phyloP scores from a whole-genome alignment of 768 basidiomycete genomes.

The Collybia mongolica region DNA sequence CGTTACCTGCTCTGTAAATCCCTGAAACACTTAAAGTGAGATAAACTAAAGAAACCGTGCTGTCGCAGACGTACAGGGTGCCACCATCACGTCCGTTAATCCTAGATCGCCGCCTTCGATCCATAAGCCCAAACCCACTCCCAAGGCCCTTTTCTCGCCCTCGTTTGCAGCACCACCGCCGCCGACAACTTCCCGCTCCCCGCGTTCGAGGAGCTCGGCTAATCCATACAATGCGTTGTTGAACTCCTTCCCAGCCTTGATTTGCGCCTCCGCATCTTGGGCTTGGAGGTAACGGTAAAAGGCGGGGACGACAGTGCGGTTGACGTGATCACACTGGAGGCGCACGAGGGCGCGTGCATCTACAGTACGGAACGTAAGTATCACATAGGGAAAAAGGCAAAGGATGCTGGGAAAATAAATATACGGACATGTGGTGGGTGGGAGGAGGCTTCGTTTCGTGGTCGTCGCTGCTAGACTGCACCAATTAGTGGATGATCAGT shows the following conservation, averaged over 20 bases:
- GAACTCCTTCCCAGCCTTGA: slow-evolving; percentile 52
- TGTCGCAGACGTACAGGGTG: slow-evolving; percentile 52
- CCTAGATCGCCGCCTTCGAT: slow-evolving; percentile 54
- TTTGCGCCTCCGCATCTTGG: slow-evolving; percentile 54
- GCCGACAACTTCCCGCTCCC: slow-evolving; percentile 42
- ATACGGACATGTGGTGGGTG: slow-evolving; percentile 61
- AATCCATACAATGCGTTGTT: slow-evolving; percentile 48
- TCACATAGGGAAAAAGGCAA: not conserved
- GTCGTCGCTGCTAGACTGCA: slow-evolving; percentile 48
- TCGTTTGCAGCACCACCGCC: slow-evolving; percentile 37
- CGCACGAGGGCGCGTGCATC: slow-evolving; percentile 68
- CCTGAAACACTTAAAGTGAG: slow-evolving; percentile 35
- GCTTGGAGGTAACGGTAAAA: slow-evolving; percentile 79
- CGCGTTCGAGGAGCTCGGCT: slow-evolving; percentile 53
- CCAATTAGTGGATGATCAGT: not conserved
- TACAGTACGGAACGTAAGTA: slow-evolving; percentile 18
- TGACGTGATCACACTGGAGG: slow-evolving; percentile 68
- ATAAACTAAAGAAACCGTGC: not conserved
- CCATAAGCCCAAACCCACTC: slow-evolving; percentile 58
- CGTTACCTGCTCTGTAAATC: slow-evolving; percentile 65
- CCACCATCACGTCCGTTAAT: slow-evolving; percentile 66
- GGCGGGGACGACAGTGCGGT: slow-evolving; percentile 60
- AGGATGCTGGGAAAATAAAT: not conserved
- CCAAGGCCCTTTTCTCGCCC: slow-evolving; percentile 35
- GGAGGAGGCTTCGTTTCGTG: slow-evolving; percentile 53